Base-by-base conservation (phyloP, 441 rosid species). In the Metrosideros polymorpha region DNA sequence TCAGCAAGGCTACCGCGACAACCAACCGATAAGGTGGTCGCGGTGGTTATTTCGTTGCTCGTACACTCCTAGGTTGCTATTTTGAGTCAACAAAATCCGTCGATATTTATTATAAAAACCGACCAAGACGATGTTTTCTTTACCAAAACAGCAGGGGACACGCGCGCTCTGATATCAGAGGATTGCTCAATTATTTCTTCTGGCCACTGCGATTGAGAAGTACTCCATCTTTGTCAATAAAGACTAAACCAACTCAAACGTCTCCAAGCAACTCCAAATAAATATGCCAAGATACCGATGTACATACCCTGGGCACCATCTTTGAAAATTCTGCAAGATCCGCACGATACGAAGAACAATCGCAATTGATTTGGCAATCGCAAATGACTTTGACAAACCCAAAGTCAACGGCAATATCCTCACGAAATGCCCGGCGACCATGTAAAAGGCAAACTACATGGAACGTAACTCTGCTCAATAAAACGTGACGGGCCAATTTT, bases 341-440 rank as follows among this genome's bases (percentile, higher is more conserved):
- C 25, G 25, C 29, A n/a, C 4, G 6, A n/a, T 57, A 57, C 4
- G 12, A 57, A 12, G 1, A 0, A 1, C 10, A 15, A 59, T 29
- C 30, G 10, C 9, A 18, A 52, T n/a, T n/a, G n/a, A n/a, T n/a
- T n/a, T n/a, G n/a, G n/a, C n/a, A n/a, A n/a, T n/a, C n/a, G n/a
- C n/a, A n/a, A n/a, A n/a, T n/a, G n/a, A n/a, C n/a, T n/a, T n/a
- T n/a, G n/a, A n/a, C n/a, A n/a, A n/a, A n/a, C n/a, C n/a, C n/a
- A n/a, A n/a, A n/a, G 0, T 0, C 4, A 13, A n/a, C 32, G 12
- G 27, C 5, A 5, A 12, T 6, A n/a, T 13, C 2, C 1, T n/a
- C 17, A 8, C 63, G 22, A 9, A 19, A 9, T 22, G 8, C 3
- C 63, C 12, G 14, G 7, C 2, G 2, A 57, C 27, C 4, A n/a